Base-by-base conservation (phyloP, 306 rosid genomes). In the Malus asiatica region DNA sequence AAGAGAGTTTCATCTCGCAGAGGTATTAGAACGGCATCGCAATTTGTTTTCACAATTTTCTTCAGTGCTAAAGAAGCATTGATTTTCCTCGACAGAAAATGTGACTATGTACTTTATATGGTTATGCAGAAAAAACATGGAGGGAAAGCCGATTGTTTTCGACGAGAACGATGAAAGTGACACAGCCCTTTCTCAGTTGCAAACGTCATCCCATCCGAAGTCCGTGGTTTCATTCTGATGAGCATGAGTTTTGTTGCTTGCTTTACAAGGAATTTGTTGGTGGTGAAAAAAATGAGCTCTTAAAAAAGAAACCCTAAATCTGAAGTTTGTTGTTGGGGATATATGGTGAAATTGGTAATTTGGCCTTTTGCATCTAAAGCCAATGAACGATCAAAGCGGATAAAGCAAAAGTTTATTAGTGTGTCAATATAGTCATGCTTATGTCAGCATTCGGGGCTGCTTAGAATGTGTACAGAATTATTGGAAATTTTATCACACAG, bases 141-240 rank as follows among this genome's bases (percentile, higher is more conserved):
- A 76, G 65, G 91, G 92, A 73, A 84, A 85, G 69, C 87, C 88
- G 6, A 61, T 90, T 38, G 77, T 73, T 29, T 92, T 88, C 52
- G 93, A 95, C 70, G 97, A 86, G 69, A 88, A 76, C 27, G 98
- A 93, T 52, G 96, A 92, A 80, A 80, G 74, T 82, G 97, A 89
- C 72, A 83, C 91, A 57, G 87, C 90, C 32, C 71, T 76, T 18
- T 84, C 91, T 65, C 85, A 78, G 78, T 48, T 84, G 80, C 88
- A 90, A 73, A 61, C 96, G 59, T 90, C 94, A 68, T 77, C 80
- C 74, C 90, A 83, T 62, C 85, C 87, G 7, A 87, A 73, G 71
- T 78, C 92, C 3, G 85, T 83, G 77, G 92, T 80, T 60, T 81
- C 97, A 6, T 89, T 79, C 79, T 90, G 89, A 86, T 71, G 68